Base-by-base conservation (phyloP, 352 stramenopile genomes). In the Pythium pyrilobum region DNA sequence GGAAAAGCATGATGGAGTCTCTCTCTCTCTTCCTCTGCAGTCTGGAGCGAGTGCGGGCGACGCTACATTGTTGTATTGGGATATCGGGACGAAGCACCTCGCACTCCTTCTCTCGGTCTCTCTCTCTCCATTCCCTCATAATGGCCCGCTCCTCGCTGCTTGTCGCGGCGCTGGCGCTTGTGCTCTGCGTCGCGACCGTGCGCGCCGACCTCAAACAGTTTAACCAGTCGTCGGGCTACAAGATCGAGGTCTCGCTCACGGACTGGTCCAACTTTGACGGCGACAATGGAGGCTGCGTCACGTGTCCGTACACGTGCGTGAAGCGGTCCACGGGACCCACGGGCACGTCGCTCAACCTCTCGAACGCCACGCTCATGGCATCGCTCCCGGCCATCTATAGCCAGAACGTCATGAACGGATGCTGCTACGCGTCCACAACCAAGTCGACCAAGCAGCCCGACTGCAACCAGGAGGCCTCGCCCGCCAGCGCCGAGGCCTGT, bases 221-320 rank as follows among this genome's bases (percentile, higher is more conserved):
- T 58, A 91, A 91, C 76, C 77, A 87, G 64, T 76, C 68, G 32
- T 61, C 81, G 1, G 59, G 64, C 42, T 92, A 87, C 67, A 44
- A 64, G 40, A 82, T 92, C 61, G 77, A 89, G 21, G 84, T 92
- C 49, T 64, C 44, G 28, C 86, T 82, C 41, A 69, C 63, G 16
- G 77, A 87, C 52, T 95, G 84, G 84, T 86, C 72, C 59, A 95
- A 95, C 70, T 90, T 87, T 69, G 76, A 81, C 31, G 27, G 64
- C 6, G 79, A 90, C n/a, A 78, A 67, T 34, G 74, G 84, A 41
- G 84, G 84, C 50, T 92, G 84, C 55, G 80, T 92, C 32, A 95
- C 84, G 41, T 95, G 84, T 34, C 84, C 84, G 2, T 95, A 92
- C 71, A 92, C 84, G 46, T 95, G 84, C 57, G 73, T 95, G 36